Evolutionary conservation across 352 stramenopile genomes (phyloP), one percentile per base, ranked within the genome.

Genomic region (Phytopythium aichiense): DNA sequence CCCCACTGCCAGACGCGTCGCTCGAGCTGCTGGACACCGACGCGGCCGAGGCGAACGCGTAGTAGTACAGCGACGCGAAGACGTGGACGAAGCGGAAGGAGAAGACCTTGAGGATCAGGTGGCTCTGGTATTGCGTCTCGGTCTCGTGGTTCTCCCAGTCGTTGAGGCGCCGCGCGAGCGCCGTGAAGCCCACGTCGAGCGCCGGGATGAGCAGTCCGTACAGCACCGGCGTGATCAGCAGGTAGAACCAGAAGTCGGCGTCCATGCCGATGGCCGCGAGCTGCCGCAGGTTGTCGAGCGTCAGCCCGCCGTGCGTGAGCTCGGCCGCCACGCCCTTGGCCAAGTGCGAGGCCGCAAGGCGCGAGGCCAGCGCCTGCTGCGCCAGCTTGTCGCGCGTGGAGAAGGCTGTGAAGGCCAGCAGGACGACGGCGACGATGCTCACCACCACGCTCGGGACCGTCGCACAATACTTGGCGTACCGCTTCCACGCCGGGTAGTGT

Each of bases 31-130:
- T 49, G 42, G 55, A 60, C 1, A 55, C 8, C 20, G 66, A 28
- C n/a, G 31, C 64, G 28, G 56, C 46, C 2, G 58, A 60, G 28
- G 89, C 72, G 53, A 98, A 98, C 2, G 92, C 91, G 74, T 98
- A 98, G 77, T 98, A 99, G 69, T 98, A 98, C 18, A 98, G 78
- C 51, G 91, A 97, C 30, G 94, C 91, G 69, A 98, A 98, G 52
- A 98, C 95, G 73, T 98, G 97, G 11, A 98, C 89, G 62, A 98
- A 99, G 51, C 94, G 89, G 71, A 99, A 99, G 7, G 95, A 90
- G 69, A 99, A 98, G 1, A 98, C 97, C 78, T 99, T 99, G 69
- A 98, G 93, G 65, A 99, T 99, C 58, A 99, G 79, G 31, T 93
- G 81, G 66, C 92, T 97, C 55, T 91, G 79, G 66, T 96, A 90